Evolutionary conservation across 2,329 filamentous ascomycete species (phyloP), one percentile per base, ranked within the genome.

Genomic region (Fusarium pseudonygamai): DNA sequence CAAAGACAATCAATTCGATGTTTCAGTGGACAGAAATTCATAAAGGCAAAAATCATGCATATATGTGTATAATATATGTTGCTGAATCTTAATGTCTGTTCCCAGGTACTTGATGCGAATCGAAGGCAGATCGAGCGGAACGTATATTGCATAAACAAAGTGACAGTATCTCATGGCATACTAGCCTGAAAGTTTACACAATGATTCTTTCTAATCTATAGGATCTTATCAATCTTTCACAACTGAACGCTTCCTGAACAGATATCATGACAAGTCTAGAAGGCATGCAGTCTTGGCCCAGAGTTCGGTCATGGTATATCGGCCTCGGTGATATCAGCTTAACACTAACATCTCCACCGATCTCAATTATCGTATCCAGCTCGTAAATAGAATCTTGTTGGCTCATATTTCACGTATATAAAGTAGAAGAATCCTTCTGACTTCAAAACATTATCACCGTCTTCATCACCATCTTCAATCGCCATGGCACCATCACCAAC

Each of bases 401-500:
- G 52, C 50, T 66, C 65, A 66, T n/a, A 37, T 7, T 3, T 7
- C 1, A 36, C 15, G 20, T 56, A 60, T 59, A 71, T 71, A 73
- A 74, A 18, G 22, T 20, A 16, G 22, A 9, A 20, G 6, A 22
- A 16, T 32, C 4, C 26, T n/a, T 50, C n/a, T n/a, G 6, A 14
- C 11, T n/a, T 18, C 6, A 28, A 28, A 30, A 1, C 7, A 26
- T 30, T 8, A 14, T 26, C 7, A 34, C 13, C 5, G 15, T 4
- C 34, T 11, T 24, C 28, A 40, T 30, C 20, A 6, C n/a, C 56
- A 16, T 14, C 15, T 16, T 45, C 28, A 12, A 26, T 22, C 36
- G 55, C 3, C 53, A 78, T 78, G 72, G 46, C 72, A 20, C 67
- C 67, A 46, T 52, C 74, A 13, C 40, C 80, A 43, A 50, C 60